Evolutionary conservation across 2,329 filamentous ascomycete genomes (phyloP).

Genomic region (Emergomyces orientalis): DNA sequence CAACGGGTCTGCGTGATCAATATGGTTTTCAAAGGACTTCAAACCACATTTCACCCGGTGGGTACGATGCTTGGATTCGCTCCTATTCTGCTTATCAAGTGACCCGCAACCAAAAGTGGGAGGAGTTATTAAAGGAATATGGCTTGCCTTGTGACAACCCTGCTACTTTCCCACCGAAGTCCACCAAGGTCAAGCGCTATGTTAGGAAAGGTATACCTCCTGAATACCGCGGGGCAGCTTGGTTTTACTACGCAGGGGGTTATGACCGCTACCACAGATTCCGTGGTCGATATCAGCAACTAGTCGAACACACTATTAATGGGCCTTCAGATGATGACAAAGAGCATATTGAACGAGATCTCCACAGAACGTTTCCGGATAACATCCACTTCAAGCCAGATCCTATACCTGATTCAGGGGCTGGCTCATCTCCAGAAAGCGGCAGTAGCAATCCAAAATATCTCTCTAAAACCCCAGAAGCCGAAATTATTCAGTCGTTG

Average conservation of each 20-base stretch:
- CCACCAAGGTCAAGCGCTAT: constrained; percentile 78
- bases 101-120: constrained; percentile 73
- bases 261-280: constrained; percentile 68
- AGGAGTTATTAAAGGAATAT: constrained; percentile 63
- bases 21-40: constrained; percentile 90
- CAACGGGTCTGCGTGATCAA: constrained; percentile 53
- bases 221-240: constrained; percentile 88
- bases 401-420: constrained; percentile 24
- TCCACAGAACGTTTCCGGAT: constrained; percentile 90
- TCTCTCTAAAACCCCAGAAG: constrained; percentile 46
- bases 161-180: constrained; percentile 67
- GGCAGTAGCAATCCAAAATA: constrained; percentile 29
- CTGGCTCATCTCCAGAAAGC: constrained; percentile 10
- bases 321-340: constrained; percentile 61
- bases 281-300: constrained; percentile 63
- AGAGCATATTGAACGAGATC: constrained; percentile 86
- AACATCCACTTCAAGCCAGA: constrained; percentile 80
- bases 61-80: constrained; percentile 74
- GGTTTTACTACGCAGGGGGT: constrained; percentile 93
- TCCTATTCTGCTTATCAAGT: constrained; percentile 66
- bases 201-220: constrained; percentile 88
- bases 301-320: constrained; percentile 58
- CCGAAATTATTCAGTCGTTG: constrained; percentile 68
- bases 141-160: constrained; percentile 63
- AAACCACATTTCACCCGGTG: constrained; percentile 62